Evolutionary conservation across 805 yeast genomes (phyloP).

Genomic region (Kurtzmaniella fragi): DNA sequence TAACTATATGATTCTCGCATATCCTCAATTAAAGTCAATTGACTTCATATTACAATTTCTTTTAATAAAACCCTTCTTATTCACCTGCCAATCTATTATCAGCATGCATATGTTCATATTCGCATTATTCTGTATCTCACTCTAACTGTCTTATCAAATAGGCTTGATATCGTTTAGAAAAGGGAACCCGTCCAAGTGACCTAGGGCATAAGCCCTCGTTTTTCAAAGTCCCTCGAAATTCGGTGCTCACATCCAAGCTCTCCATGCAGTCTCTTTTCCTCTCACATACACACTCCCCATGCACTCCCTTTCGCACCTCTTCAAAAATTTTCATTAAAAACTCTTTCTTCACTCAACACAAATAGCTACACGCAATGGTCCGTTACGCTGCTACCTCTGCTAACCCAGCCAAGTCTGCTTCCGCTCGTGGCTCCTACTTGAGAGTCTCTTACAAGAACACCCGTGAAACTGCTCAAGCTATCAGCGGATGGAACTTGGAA

Average conservation of each 20-base stretch:
- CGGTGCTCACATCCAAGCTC: not conserved
- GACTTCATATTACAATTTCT: too few relatives aligned
- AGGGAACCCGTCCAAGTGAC: too few relatives aligned
- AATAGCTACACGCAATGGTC: constrained; percentile 60
- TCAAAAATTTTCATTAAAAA: constrained; percentile 1
- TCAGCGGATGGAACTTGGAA: constrained; percentile 96
- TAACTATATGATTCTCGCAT: too few relatives aligned
- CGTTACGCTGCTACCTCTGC: constrained; percentile 99
- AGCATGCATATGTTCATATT: too few relatives aligned
- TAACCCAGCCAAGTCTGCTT: constrained; percentile 98
- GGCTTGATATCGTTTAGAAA: too few relatives aligned
- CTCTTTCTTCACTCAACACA: not conserved
- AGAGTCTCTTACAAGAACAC: constrained; percentile 99
- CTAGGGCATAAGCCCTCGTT: too few relatives aligned
- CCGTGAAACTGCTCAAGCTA: constrained; percentile 98
- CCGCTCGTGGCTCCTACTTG: constrained; percentile 98
- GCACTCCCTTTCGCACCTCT: not conserved
- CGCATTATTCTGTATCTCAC: too few relatives aligned
- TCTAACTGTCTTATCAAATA: too few relatives aligned
- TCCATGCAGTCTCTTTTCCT: not conserved
- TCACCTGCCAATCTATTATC: too few relatives aligned
- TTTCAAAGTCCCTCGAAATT: too few relatives aligned
- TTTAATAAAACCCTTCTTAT: too few relatives aligned
- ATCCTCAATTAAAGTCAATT: too few relatives aligned
- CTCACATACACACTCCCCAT: constrained; percentile 1